These are phyloP conservation scores for Colletotrichum lini DNA, from an alignment of 2,329 filamentous ascomycete genomes.

Conservation along the genomic window DNA sequence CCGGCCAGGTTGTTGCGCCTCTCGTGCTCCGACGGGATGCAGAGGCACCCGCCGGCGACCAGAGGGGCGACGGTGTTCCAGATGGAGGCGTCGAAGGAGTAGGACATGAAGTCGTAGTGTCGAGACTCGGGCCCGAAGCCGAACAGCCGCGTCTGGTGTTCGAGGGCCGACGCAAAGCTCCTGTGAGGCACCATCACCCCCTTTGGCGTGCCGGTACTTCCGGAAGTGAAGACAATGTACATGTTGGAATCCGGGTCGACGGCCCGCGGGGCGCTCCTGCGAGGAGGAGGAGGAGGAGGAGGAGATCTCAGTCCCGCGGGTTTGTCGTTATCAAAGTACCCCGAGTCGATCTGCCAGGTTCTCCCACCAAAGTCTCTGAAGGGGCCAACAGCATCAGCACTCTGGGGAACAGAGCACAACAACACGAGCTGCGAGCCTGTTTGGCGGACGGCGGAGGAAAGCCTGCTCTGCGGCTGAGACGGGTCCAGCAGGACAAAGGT, in stretches of 20 bases:
- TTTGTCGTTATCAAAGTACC: not conserved
- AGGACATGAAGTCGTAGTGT: conserved; percentile 49
- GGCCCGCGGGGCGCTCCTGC: too few species aligned
- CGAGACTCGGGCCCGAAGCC: not conserved
- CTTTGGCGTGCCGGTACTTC: not conserved
- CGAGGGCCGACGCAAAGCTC: not conserved
- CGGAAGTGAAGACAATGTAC: conserved; percentile 3
- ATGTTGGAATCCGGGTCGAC: not conserved
- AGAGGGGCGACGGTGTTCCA: not conserved
- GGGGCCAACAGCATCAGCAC: not conserved
- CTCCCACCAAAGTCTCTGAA: not conserved
- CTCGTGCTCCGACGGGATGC: not conserved
- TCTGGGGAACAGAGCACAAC: not conserved
- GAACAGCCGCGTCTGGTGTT: not conserved
- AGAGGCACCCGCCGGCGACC: not conserved
- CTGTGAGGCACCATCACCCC: not conserved
- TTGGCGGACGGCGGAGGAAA: not conserved
- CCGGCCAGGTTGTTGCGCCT: not conserved
- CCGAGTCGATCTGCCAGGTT: not conserved
- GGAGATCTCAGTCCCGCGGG: not conserved
- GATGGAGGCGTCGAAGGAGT: conserved; percentile 51
- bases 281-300: too few species aligned
- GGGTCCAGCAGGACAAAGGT: conserved; percentile 18
- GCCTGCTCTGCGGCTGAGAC: not conserved
- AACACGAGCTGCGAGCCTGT: not conserved